These are phyloP conservation scores for Bipolaris bicolor DNA, from an alignment of 2,329 filamentous ascomycete genomes.

Conservation along the genomic window DNA sequence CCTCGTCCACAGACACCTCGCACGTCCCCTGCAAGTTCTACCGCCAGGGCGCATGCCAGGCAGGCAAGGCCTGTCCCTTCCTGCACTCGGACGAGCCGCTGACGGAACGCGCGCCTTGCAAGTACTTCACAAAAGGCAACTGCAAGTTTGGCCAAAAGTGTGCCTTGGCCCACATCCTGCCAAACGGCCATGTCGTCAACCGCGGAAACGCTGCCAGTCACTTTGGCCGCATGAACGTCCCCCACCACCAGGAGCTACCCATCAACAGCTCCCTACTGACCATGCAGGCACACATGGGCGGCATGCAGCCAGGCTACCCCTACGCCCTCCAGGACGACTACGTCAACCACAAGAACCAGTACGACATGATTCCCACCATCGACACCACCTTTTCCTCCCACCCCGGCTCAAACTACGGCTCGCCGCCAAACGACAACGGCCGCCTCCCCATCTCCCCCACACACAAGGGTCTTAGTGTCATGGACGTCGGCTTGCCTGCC, in stretches of 20 bases:
- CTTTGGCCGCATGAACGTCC: conserved; percentile 72
- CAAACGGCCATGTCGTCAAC: conserved; percentile 91
- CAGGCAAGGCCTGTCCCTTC: conserved; percentile 94
- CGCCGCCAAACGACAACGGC: conserved; percentile 71
- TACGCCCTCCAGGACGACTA: conserved; percentile 53
- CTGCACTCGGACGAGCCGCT: conserved; percentile 88
- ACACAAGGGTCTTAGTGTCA: conserved; percentile 77
- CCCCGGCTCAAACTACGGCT: conserved; percentile 74
- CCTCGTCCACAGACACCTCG: conserved; percentile 72
- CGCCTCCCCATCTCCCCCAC: conserved; percentile 81
- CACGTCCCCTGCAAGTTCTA: conserved; percentile 99
- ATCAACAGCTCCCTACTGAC: conserved; percentile 75
- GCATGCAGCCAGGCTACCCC: conserved; percentile 49
- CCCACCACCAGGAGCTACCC: conserved; percentile 70
- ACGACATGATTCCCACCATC: conserved; percentile 61
- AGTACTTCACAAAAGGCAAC: conserved; percentile 99
- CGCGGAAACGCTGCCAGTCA: conserved; percentile 60
- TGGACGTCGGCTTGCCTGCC: conserved; percentile 89
- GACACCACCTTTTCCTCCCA: conserved; percentile 66
- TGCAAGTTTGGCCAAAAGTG: conserved; percentile 99
- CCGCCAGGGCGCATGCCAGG: conserved; percentile 92
- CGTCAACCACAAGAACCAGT: conserved; percentile 44
- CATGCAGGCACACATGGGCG: conserved; percentile 57
- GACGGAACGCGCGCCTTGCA: conserved; percentile 87
- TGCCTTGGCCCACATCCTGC: conserved; percentile 92